Evolutionary conservation across 768 basidiomycete species (phyloP), one percentile per base, ranked within the genome.

Genomic region (Scleroderma bovista): DNA sequence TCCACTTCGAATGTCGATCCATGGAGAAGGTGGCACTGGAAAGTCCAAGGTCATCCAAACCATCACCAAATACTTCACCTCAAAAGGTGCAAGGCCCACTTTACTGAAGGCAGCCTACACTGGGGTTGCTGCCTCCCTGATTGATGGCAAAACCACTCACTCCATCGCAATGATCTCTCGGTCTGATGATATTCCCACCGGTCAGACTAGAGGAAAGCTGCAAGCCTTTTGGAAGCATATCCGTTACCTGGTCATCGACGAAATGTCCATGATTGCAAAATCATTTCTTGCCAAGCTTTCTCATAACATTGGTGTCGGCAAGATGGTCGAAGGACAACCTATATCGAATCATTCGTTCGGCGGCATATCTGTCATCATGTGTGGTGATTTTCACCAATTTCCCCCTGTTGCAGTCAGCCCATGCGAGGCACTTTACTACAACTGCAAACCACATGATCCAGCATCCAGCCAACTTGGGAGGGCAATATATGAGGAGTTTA

Each of bases 11-110:
- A 75, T 76, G 73, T 32, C 69, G 0, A 51, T 77, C 0, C 53
- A 61, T 1, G 76, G 76, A 1, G 64, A 71, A 44, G 75, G 75
- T 0, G 75, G 76, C 0, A 72, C 70, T 0, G 75, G 77, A 0
- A 78, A 78, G 47, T 72, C 74, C 0, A 61, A 57, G 2, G 46
- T 75, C 0, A 75, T 78, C 11, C 55, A 71, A 23, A 65, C 66
- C 0, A 61, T 78, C 0, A 69, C 72, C 0, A 54, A 71, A 5
- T 55, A 61, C 2, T 77, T 78, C 42, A 41, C 26, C 1, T 19
- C 15, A 4, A 42, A 39, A 12, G 50, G 54, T 0, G 47, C 46
- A 8, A 2, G 2, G 0, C 11, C 47, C 6, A 17, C 56, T 0
- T 55, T 77, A 0, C 52, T 67, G 0, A 77, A 72, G 48, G 58